These are phyloP conservation scores for Grosmannia penicillata DNA, from an alignment of 2,329 filamentous ascomycete genomes.

Conservation along the genomic window DNA sequence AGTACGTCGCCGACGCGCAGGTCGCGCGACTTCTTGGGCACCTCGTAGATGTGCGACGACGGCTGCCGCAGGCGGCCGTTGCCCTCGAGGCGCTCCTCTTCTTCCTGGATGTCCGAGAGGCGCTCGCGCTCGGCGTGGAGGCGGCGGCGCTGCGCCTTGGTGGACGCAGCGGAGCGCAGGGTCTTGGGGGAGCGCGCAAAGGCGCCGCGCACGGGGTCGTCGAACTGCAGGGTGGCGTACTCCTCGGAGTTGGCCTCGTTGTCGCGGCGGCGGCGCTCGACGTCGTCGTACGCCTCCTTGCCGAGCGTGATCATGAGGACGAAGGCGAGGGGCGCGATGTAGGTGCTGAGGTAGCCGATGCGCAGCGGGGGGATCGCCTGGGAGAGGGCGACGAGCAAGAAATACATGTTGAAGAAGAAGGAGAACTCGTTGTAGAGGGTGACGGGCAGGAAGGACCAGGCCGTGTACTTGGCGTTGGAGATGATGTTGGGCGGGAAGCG, in stretches of 20 bases:
- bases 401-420: constrained; percentile 99
- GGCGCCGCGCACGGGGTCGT: constrained; percentile 26
- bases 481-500: constrained; percentile 82
- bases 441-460: constrained; percentile 82
- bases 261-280: constrained; percentile 71
- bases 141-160: constrained; percentile 22
- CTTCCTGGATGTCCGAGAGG: constrained; percentile 54
- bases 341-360: constrained; percentile 90
- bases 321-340: constrained; percentile 82
- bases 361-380: constrained; percentile 80
- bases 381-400: constrained; percentile 84
- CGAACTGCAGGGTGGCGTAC: constrained; percentile 65
- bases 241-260: constrained; percentile 88
- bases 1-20: constrained; percentile 92
- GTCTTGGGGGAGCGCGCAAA: constrained; percentile 22
- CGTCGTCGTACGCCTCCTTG: constrained; percentile 92
- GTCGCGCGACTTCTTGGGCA: constrained; percentile 70
- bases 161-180: constrained; percentile 29
- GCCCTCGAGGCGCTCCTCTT: constrained; percentile 40
- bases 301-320: constrained; percentile 85
- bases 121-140: constrained; percentile 21
- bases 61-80: constrained; percentile 19
- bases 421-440: constrained; percentile 98
- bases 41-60: constrained; percentile 44
- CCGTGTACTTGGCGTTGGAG: constrained; percentile 95